Conservation (phyloP, 176 grass and related monocot species). For the Zea mays region DNA sequence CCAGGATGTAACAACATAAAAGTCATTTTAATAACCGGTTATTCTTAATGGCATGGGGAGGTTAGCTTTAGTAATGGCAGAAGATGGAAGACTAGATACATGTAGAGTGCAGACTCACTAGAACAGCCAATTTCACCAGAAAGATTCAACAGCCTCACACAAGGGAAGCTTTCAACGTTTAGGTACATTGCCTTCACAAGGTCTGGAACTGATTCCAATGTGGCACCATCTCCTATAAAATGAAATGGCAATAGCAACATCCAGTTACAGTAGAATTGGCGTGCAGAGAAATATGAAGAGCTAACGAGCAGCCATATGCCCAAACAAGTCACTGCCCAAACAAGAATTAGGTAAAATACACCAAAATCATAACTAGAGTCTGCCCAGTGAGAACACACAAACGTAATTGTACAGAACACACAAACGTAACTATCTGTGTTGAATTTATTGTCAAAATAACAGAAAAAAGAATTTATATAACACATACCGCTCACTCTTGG, state of each 20-base stretch:
- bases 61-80: slow-evolving; percentile 10
- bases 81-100: slow-evolving; percentile 22
- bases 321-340: neutral
- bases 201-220: too few species aligned
- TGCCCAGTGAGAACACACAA: too few species aligned
- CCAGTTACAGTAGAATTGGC: slow-evolving; percentile 9
- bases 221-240: too few species aligned
- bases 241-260: neutral
- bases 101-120: slow-evolving; percentile 61
- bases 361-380: slow-evolving; percentile 3
- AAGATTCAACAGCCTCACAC: slow-evolving; percentile 88
- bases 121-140: slow-evolving; percentile 92
- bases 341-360: neutral
- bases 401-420: too few species aligned
- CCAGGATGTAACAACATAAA: slow-evolving; percentile 75
- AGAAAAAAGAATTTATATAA: too few species aligned
- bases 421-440: too few species aligned
- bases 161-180: too few species aligned
- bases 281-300: neutral
- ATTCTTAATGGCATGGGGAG: slow-evolving; percentile 3
- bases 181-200: too few species aligned
- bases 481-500: too few species aligned
- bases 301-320: neutral
- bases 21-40: slow-evolving; percentile 17
- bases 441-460: too few species aligned